A percentile compares a stretch with the other conserved stretches of the same genome.
These are phyloP conservation scores for Cutaneotrichosporon spelunceum DNA, from an alignment of 1,284 basidiomycete species.

Conservation along the genomic window DNA sequence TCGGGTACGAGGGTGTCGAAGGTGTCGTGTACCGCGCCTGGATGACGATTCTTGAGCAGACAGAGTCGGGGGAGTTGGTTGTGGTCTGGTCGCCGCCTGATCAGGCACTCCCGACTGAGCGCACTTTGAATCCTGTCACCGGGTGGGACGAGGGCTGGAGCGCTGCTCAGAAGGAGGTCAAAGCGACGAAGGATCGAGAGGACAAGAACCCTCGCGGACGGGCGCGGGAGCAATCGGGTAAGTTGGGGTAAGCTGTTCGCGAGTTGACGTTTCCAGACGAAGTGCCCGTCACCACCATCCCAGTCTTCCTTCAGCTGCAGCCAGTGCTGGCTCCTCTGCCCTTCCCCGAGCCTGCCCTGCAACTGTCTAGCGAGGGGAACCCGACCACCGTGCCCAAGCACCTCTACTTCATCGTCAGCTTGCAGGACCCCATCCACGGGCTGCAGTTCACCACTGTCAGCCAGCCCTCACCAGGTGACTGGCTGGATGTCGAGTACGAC, in stretches of 20 bases:
- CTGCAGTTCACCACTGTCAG: slow-evolving; percentile 71
- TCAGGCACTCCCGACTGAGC: slow-evolving; percentile 57
- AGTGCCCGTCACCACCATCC: slow-evolving; percentile 77
- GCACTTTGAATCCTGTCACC: slow-evolving; percentile 68
- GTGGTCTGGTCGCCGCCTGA: slow-evolving; percentile 68
- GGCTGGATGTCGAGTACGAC: slow-evolving; percentile 83
- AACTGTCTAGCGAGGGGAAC: slow-evolving; percentile 21
- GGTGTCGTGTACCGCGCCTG: slow-evolving; percentile 84
- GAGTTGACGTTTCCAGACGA: slow-evolving; percentile 9
- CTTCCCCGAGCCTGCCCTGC: slow-evolving; percentile 45
- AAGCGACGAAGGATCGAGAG: slow-evolving; percentile 35
- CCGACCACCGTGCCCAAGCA: slow-evolving; percentile 53
- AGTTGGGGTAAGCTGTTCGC: slow-evolving; percentile 2
- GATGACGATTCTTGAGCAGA: slow-evolving; percentile 80
- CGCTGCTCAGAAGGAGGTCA: slow-evolving; percentile 59
- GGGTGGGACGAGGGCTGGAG: slow-evolving; percentile 79
- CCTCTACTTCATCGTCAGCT: slow-evolving; percentile 78
- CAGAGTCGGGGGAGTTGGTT: slow-evolving; percentile 84
- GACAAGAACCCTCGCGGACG: slow-evolving; percentile 36
- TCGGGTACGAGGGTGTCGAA: slow-evolving; percentile 92
- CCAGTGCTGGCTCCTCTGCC: slow-evolving; percentile 68
- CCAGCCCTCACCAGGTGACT: slow-evolving; percentile 72
- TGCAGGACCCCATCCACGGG: slow-evolving; percentile 76
- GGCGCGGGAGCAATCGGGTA: slow-evolving; percentile 24
- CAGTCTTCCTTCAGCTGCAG: slow-evolving; percentile 90